Base-by-base conservation (phyloP, 306 rosid genomes). In the Betula pendula region DNA sequence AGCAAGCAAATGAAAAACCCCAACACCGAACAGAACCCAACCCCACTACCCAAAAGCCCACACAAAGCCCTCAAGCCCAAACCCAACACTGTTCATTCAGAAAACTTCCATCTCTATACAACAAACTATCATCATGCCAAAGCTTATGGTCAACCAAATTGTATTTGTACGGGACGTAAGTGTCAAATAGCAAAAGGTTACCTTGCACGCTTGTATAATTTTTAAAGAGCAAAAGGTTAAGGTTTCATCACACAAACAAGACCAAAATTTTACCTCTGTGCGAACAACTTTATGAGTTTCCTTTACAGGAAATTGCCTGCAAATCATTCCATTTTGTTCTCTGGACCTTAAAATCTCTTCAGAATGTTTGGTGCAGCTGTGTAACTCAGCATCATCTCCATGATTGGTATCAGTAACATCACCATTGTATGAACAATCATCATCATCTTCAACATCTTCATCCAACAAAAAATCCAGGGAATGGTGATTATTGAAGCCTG, bases 281-380 rank as follows among this genome's bases (percentile, higher is more conserved):
- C 99, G 94, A 70, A 87, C 72, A 78, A 88, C 84, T 82, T 76
- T 84, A 78, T 75, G n/a, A 29, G 97, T 95, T 79, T 95, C 97
- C 86, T 92, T 95, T 72, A 92, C 97, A 52, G 99, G 99, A 79
- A 79, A 82, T 83, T 87, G 90, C 88, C 99, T 86, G 80, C 99
- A 96, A 79, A 92, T 77, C 93, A 91, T 76, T 67, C 78, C 99
- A 68, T 82, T 88, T 86, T 88, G 89, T 27, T 73, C 88, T 81
- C 94, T 91, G 53, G 81, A 65, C 71, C 7, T 79, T 81, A 96
- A 83, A 84, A 96, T 88, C 48, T 96, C 99, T 71, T 96, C 99
- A 0, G 99, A 90, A 71, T 85, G 83, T 80, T 91, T 96, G 69
- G 85, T 79, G 11, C 86, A 81, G 70, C 24, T 58, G 24, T 79